Evolutionary conservation across 1,139 yeast genomes (phyloP).

Genomic region (Candida frijolesensis): DNA sequence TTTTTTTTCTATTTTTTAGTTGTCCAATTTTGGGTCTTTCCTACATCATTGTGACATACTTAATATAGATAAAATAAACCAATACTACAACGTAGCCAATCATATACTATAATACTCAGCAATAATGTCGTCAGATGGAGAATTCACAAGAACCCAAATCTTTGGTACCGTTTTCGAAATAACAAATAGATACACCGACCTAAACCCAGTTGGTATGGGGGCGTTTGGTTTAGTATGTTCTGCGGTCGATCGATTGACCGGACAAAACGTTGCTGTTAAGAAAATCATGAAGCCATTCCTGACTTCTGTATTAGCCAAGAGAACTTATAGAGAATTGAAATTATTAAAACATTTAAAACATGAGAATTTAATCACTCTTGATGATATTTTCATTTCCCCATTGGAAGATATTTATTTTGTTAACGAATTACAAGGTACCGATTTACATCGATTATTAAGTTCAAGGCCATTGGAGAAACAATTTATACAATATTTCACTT

Average conservation of each 20-base stretch:
- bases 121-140: constrained; percentile 44
- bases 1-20: too few species aligned
- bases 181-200: constrained; percentile 85
- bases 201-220: constrained; percentile 99
- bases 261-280: constrained; percentile 94
- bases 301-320: constrained; percentile 90
- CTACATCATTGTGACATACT: too few species aligned
- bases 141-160: constrained; percentile 56
- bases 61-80: too few species aligned
- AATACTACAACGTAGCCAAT: too few species aligned
- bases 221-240: constrained; percentile 98
- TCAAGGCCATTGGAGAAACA: constrained; percentile 94
- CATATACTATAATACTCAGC: too few species aligned
- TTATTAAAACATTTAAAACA: constrained; percentile 90
- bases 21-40: too few species aligned
- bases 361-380: constrained; percentile 89
- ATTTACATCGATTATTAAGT: constrained; percentile 84
- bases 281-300: constrained; percentile 97
- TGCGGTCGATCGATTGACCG: constrained; percentile 88
- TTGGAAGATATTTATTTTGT: constrained; percentile 96
- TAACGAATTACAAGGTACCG: constrained; percentile 96
- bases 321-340: constrained; percentile 95
- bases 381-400: constrained; percentile 93
- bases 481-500: constrained; percentile 92
- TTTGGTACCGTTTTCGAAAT: constrained; percentile 94